phyloP scores from a whole-genome alignment of 2,329 filamentous ascomycete species.

The Penicillium sp. region DNA sequence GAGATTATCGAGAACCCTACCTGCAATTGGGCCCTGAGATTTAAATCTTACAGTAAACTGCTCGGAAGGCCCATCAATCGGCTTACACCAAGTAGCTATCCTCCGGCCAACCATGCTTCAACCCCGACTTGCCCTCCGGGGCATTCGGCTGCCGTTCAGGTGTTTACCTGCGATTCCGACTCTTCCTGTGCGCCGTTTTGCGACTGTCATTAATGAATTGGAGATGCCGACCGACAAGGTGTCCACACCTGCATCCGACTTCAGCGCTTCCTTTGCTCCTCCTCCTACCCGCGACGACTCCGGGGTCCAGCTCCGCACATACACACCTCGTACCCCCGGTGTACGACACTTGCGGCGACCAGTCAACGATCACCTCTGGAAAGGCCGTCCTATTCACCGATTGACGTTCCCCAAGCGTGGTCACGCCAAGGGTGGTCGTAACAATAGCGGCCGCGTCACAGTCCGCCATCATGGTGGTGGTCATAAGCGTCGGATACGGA shows the following conservation, averaged over 20 bases:
- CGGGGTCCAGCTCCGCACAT: conserved; percentile 68
- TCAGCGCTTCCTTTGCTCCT: conserved; percentile 46
- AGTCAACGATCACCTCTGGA: conserved; percentile 96
- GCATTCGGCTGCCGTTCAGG: conserved; percentile 51
- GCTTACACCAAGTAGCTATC: not conserved
- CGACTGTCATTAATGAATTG: conserved; percentile 47
- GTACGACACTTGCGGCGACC: conserved; percentile 87
- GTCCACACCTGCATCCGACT: conserved; percentile 39
- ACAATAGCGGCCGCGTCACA: conserved; percentile 81
- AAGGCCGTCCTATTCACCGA: conserved; percentile 77
- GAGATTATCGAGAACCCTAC: conserved; percentile 1
- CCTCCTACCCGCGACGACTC: conserved; percentile 46
- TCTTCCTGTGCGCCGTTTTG: conserved; percentile 53
- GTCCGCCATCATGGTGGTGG: conserved; percentile 92
- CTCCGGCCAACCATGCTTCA: conserved; percentile 59
- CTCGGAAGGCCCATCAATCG: not conserved
- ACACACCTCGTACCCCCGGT: conserved; percentile 92
- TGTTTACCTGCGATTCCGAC: conserved; percentile 45
- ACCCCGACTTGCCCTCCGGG: conserved; percentile 61
- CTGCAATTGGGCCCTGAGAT: not conserved
- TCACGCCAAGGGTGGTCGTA: conserved; percentile 88
- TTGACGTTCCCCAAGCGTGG: conserved; percentile 93
- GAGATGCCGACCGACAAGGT: conserved; percentile 32
- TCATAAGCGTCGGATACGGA: conserved; percentile 86
- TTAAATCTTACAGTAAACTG: not conserved